Percentiles rank a stretch among this genome's conserved stretches.
Evolutionary conservation across 1,284 basidiomycete species (phyloP).

Genomic region (Erythrobasidium hasegawianum): DNA sequence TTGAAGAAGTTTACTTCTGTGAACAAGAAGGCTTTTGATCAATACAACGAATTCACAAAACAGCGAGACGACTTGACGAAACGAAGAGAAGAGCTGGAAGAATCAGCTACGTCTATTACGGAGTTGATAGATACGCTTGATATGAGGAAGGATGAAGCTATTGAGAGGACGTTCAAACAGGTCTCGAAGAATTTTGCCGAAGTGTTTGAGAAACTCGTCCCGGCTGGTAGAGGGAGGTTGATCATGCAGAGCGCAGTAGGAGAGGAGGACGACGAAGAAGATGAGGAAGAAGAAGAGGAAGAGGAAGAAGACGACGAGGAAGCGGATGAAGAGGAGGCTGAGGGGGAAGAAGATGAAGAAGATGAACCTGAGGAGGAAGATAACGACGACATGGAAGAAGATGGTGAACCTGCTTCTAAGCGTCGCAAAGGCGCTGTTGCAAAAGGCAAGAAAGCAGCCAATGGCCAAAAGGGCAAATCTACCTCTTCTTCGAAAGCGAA

Average conservation of each 20-base stretch:
- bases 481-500: background rate
- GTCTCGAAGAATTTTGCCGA: slow-evolving; percentile 95
- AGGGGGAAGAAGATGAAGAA: slow-evolving; percentile 17
- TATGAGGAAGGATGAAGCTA: slow-evolving; percentile 95
- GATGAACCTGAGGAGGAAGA: slow-evolving; percentile 42
- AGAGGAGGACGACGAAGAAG: slow-evolving; percentile 51
- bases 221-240: slow-evolving; percentile 80
- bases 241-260: slow-evolving; percentile 88
- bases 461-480: background rate
- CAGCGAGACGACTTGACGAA: slow-evolving; percentile 86
- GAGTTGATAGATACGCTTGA: slow-evolving; percentile 94
- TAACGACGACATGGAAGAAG: slow-evolving; percentile 59
- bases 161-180: slow-evolving; percentile 96
- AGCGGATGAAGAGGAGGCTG: slow-evolving; percentile 57
- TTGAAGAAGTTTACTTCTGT: slow-evolving; percentile 96
- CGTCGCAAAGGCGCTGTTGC: background rate
- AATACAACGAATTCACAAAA: slow-evolving; percentile 96
- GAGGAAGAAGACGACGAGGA: slow-evolving; percentile 58
- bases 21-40: slow-evolving; percentile 99
- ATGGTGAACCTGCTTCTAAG: slow-evolving; percentile 7
- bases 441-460: background rate
- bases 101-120: slow-evolving; percentile 80
- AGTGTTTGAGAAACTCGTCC: slow-evolving; percentile 95
- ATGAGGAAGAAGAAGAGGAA: slow-evolving; percentile 51
- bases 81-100: slow-evolving; percentile 84